Base-by-base conservation (phyloP, 495 filamentous ascomycete species). In the Penicillium fimorum region DNA sequence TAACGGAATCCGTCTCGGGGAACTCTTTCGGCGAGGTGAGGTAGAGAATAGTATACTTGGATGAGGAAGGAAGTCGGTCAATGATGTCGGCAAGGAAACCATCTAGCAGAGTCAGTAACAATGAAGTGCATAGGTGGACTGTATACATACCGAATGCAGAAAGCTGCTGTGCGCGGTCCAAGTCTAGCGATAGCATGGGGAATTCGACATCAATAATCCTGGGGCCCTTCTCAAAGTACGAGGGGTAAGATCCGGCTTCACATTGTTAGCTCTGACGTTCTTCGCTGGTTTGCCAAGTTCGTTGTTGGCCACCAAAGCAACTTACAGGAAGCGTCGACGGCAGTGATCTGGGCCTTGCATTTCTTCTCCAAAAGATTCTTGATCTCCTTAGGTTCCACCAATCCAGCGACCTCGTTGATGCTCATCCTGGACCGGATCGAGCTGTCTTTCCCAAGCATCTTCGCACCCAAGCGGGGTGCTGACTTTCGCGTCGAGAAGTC, bases 321-420 rank as follows among this genome's bases (percentile, higher is more conserved):
- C 76, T 69, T 75, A 91, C 87, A 84, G 55, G 87, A 85, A 53
- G 81, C 79, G 69, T 85, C 82, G 32, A 90, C 72, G 47, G 75
- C 72, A 50, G 79, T 73, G 20, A 72, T 71, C 62, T 77, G 66
- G 15, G 80, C 78, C 50, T 77, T 79, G 65, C 84, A 84, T 59
- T 76, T 70, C 35, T 76, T 70, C 53, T 78, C 74, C 47, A 89
- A 62, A 17, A 76, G 53, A 43, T 74, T 66, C 48, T 80, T 76
- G 29, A 90, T 66, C 44, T 81, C 65, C 15, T 82, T 79, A 9
- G 80, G 70, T 47, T 87, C 77, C 12, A 90, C 41, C 53, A 81
- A 61, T 10, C 88, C 88, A 8, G 80, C 66, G 15, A 89, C 86
- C 55, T 91, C 88, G 35, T 81, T 75, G 15, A 90, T 72, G 10